Evolutionary conservation across 352 stramenopile genomes (phyloP).

Genomic region (Pythium utonaiense): DNA sequence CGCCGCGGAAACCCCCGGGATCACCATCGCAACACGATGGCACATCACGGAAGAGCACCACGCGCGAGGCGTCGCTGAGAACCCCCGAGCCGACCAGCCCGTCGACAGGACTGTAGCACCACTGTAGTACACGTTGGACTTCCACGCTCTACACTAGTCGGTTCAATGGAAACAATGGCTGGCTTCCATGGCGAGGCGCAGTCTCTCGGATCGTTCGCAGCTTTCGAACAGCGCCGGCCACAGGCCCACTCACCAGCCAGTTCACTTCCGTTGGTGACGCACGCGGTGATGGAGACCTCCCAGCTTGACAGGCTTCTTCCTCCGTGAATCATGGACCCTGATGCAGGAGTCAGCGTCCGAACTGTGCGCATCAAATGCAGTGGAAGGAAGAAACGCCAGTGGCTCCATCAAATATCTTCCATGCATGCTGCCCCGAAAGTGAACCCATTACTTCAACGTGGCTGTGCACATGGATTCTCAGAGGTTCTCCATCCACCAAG

Average conservation of each 20-base stretch:
- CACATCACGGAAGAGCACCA: background rate
- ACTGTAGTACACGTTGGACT: background rate
- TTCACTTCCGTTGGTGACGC: background rate
- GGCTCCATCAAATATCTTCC: conserved; percentile 2
- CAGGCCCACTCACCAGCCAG: background rate
- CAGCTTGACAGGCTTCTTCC: background rate
- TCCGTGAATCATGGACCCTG: too few relatives aligned
- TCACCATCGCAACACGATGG: conserved; percentile 11
- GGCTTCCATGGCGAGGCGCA: background rate
- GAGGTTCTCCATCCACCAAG: background rate
- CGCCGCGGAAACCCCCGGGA: conserved; percentile 12
- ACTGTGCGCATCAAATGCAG: background rate
- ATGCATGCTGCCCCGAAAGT: background rate
- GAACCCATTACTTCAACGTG: background rate
- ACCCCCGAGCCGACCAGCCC: conserved; percentile 20
- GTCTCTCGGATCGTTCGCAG: background rate
- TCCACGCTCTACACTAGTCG: background rate
- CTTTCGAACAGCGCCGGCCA: background rate
- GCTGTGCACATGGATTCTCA: background rate
- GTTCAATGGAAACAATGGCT: conserved; percentile 2
- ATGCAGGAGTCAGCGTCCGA: background rate
- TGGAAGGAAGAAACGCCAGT: background rate
- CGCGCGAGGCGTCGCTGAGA: conserved; percentile 20
- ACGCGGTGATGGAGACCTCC: background rate
- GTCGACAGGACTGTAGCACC: background rate